Base-by-base conservation (phyloP, 257 asterid species). In the Lantana camara region DNA sequence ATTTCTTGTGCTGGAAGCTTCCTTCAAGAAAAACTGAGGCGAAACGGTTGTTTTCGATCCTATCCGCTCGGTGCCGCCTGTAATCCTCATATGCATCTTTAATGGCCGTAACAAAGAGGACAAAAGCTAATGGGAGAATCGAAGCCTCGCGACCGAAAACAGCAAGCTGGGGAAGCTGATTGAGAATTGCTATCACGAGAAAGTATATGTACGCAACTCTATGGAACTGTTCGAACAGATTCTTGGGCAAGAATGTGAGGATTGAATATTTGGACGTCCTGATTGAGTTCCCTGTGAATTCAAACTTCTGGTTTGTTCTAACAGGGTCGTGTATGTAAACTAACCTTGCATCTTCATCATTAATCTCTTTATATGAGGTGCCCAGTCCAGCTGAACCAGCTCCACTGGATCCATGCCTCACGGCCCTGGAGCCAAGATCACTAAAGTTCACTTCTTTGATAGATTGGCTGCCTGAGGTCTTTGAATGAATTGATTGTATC, bases 91-190 rank as follows among this genome's bases (percentile, higher is more conserved):
- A 94, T 6, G 82, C 96, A 68, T 88, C 96, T 82, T 94, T 94
- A 50, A 94, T 74, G 4, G 99, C 98, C n/a, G 97, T 88, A 49
- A 94, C 99, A 10, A 84, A 71, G 53, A 94, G 79, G 47, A 94
- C 99, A 70, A 88, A 60, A 24, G 96, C 95, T 69, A 94, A 75
- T 0, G 99, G 99, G 70, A 90, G 7, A 66, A 90, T 59, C 0
- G 99, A 94, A 86, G 91, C 96, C 42, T 57, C 85, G 27, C 99
- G 82, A 29, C 99, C 99, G n/a, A 94, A 94, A 21, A 94, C 99
- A 69, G 99, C 99, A 68, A 94, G 78, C 82, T 88, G 97, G 17
- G 99, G 99, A 40, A 94, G 83, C 84, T 94, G 99, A 69, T 94
- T 94, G 76, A 94, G 96, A 64, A 90, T 67, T 41, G 96, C 99